Conservation (phyloP, 805 yeast genomes). For the Wickerhamomyces bisporus region DNA sequence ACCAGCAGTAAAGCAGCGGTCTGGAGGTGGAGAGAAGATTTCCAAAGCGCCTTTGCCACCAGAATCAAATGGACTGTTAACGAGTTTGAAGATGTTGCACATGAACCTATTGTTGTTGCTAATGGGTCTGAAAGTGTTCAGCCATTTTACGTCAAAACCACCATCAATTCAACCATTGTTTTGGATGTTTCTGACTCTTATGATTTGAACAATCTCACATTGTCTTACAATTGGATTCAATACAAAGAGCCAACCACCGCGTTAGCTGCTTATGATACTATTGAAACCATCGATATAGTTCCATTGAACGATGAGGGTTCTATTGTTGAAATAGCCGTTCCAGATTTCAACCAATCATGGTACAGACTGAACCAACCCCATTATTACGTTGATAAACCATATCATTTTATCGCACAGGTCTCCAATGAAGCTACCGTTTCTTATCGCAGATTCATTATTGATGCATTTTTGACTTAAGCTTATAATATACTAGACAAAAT, state of each 20-base stretch:
- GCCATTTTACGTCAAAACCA: constrained; percentile 15
- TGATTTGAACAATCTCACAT: constrained; percentile 17
- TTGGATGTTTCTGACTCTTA: constrained; percentile 23
- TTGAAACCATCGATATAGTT: constrained; percentile 13
- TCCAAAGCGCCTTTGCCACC: constrained; percentile 26
- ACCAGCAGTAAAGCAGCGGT: constrained; percentile 25
- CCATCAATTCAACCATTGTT: constrained; percentile 11
- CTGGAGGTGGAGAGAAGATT: constrained; percentile 31
- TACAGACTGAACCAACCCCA: constrained; percentile 6
- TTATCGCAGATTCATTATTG: not conserved
- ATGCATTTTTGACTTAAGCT: no score
- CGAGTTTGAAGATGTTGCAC: constrained; percentile 20
- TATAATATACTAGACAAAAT: no score
- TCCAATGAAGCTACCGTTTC: not conserved
- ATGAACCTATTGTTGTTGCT: constrained; percentile 23
- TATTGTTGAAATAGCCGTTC: constrained; percentile 12
- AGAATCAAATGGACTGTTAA: constrained; percentile 30
- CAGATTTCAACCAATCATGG: constrained; percentile 11
- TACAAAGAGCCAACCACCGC: constrained; percentile 20
- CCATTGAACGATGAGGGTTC: constrained; percentile 10
- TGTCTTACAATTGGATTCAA: constrained; percentile 25
- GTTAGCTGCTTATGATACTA: constrained; percentile 18
- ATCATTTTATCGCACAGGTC: constrained; percentile 23
- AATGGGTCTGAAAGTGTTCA: constrained; percentile 19
- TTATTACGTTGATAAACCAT: constrained; percentile 11